A percentile compares a stretch with the other conserved stretches of the same genome.
Conservation (phyloP, 768 basidiomycete genomes). For the Leucosporidium creatinivorum region DNA sequence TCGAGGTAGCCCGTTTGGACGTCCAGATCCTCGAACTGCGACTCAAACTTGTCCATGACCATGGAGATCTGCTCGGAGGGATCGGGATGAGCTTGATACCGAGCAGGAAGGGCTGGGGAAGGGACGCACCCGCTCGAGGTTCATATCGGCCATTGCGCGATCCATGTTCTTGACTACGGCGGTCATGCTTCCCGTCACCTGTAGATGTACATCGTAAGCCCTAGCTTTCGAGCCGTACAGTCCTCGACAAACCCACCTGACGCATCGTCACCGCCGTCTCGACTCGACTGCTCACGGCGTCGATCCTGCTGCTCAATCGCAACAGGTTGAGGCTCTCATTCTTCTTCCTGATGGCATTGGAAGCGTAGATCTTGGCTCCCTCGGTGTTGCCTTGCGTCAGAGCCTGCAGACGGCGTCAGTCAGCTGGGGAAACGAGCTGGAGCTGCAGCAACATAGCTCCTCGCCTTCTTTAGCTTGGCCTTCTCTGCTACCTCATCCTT, state of each 20-base stretch:
- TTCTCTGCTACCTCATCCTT: slow-evolving; percentile 91
- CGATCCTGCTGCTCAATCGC: slow-evolving; percentile 68
- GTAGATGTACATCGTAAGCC: slow-evolving; percentile 31
- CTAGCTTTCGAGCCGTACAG: not conserved
- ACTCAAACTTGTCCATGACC: slow-evolving; percentile 99
- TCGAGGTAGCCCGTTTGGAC: slow-evolving; percentile 99
- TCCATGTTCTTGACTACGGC: slow-evolving; percentile 97
- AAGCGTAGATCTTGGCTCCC: slow-evolving; percentile 94
- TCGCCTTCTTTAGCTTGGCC: slow-evolving; percentile 82
- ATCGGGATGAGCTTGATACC: not conserved
- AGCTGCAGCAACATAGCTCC: slow-evolving; percentile 2
- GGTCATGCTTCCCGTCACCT: slow-evolving; percentile 94
- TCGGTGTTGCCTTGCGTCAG: slow-evolving; percentile 94
- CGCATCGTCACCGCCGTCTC: slow-evolving; percentile 99
- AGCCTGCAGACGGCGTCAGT: slow-evolving; percentile 53
- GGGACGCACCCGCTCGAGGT: slow-evolving; percentile 75
- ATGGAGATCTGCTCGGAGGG: slow-evolving; percentile 67
- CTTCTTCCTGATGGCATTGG: slow-evolving; percentile 98
- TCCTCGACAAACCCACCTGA: slow-evolving; percentile 26
- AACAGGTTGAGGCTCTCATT: slow-evolving; percentile 85
- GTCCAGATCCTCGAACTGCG: slow-evolving; percentile 91
- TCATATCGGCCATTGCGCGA: slow-evolving; percentile 98
- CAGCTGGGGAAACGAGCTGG: not conserved
- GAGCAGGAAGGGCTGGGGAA: not conserved
- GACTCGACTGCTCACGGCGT: slow-evolving; percentile 91